Evolutionary conservation across 805 yeast genomes (phyloP), one percentile per base, ranked within the genome.

Genomic region (Nakazawaea molendinolei): DNA sequence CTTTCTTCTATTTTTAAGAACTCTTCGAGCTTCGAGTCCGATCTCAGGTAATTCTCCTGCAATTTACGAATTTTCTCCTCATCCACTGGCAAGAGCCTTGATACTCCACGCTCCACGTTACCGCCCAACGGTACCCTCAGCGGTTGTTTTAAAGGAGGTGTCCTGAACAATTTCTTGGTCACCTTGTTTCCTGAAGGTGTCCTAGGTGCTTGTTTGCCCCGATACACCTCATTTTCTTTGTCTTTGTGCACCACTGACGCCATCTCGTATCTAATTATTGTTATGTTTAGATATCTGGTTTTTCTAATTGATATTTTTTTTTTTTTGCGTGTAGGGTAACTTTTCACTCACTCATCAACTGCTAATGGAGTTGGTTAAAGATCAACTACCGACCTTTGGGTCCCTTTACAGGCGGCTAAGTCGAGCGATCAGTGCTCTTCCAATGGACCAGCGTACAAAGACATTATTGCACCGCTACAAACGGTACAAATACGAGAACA

Each of bases 21-120:
- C 15, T 36, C 23, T 8, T 36, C 39, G 9, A 36, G n/a, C 22
- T 29, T 35, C 21, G 37, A 34, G 13, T 27, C 31, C 19, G 30
- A 6, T 14, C 20, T 27, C 20, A 22, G 10, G 30, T n/a, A n/a
- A n/a, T n/a, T n/a, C n/a, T n/a, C n/a, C 15, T 19, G 17, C 33
- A 10, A 8, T 5, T 30, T 20, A 21, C 15, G 17, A 9, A 15
- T 15, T 16, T 16, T 14, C n/a, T n/a, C n/a, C n/a, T n/a, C n/a
- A n/a, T n/a, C n/a, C 7, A 7, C 4, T 14, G 9, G 18, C 9
- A 28, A 16, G 8, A 8, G 15, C 12, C 8, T 28, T 16, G 21
- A 16, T 14, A 4, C 18, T n/a, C 4, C 18, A 9, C 18, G 15
- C n/a, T 29, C 19, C 17, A 12, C 16, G 16, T 23, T 31, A 6